phyloP scores from a whole-genome alignment of 441 rosid species.

The Gossypium gossypioides region DNA sequence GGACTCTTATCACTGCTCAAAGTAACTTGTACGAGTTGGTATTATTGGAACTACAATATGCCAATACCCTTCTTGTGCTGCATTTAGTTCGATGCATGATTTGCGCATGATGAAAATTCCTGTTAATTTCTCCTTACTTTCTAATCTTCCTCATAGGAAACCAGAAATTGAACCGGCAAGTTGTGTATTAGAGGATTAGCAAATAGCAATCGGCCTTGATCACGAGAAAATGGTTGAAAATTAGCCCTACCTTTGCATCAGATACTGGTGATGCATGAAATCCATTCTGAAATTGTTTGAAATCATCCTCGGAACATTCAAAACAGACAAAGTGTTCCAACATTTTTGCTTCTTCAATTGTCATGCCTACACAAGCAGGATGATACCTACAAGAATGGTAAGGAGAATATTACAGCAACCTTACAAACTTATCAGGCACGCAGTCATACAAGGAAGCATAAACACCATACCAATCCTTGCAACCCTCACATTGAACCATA shows the following conservation, averaged over 20 bases:
- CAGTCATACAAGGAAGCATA: background rate
- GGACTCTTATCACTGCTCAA: background rate
- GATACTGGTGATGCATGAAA: constrained; percentile 28
- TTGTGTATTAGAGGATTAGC: background rate
- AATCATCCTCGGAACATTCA: constrained; percentile 43
- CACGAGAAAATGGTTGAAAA: constrained; percentile 4
- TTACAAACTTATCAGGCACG: background rate
- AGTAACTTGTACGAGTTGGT: background rate
- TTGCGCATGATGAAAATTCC: background rate
- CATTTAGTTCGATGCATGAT: background rate
- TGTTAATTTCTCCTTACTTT: background rate
- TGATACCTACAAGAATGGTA: constrained; percentile 39
- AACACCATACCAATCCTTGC: constrained; percentile 49
- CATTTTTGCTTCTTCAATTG: constrained; percentile 51
- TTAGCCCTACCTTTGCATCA: constrained; percentile 33
- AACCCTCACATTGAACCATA: constrained; percentile 61
- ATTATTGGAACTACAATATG: background rate
- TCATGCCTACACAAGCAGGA: constrained; percentile 56
- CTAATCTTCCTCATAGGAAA: background rate
- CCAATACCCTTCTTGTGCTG: background rate
- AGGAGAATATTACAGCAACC: constrained; percentile 19
- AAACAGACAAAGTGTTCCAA: constrained; percentile 44
- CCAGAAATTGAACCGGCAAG: background rate
- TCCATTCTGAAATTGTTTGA: constrained; percentile 39
- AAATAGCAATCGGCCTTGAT: background rate